phyloP scores from a whole-genome alignment of 805 yeast species.

The Yamadazyma endophytica region DNA sequence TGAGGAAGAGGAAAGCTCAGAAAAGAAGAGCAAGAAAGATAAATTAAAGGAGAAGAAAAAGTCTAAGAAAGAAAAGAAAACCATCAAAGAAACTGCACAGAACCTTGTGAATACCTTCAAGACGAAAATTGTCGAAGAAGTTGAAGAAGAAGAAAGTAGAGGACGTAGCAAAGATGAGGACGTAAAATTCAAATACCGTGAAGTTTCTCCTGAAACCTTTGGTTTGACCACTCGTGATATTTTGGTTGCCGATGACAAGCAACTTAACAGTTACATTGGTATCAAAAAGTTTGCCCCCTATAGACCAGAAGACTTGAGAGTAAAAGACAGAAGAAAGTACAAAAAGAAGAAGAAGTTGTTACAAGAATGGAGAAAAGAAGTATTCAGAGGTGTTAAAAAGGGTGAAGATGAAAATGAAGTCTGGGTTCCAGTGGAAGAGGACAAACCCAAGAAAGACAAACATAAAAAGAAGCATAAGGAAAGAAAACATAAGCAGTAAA shows the following conservation, averaged over 20 bases:
- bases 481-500: conserved; percentile 1
- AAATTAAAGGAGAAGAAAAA: conserved; percentile 53
- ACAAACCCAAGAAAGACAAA: conserved; percentile 6
- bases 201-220: conserved; percentile 90
- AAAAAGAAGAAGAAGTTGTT: conserved; percentile 72
- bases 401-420: conserved; percentile 28
- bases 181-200: conserved; percentile 75
- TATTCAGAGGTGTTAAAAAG: conserved; percentile 62
- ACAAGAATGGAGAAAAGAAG: conserved; percentile 85
- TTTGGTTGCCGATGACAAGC: conserved; percentile 81
- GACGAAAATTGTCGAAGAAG: conserved; percentile 61
- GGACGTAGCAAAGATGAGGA: conserved; percentile 47
- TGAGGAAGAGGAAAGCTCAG: conserved; percentile 19
- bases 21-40: conserved; percentile 48
- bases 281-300: conserved; percentile 92
- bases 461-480: conserved; percentile 2
- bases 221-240: conserved; percentile 87
- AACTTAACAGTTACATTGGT: conserved; percentile 79
- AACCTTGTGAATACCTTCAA: conserved; percentile 74
- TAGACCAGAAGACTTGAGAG: conserved; percentile 65
- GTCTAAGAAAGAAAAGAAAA: conserved; percentile 58
- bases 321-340: conserved; percentile 78
- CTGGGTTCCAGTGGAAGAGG: conserved; percentile 31
- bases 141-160: conserved; percentile 60
- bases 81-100: conserved; percentile 65